phyloP scores from a whole-genome alignment of 257 asterid genomes.

The Mitragyna speciosa region DNA sequence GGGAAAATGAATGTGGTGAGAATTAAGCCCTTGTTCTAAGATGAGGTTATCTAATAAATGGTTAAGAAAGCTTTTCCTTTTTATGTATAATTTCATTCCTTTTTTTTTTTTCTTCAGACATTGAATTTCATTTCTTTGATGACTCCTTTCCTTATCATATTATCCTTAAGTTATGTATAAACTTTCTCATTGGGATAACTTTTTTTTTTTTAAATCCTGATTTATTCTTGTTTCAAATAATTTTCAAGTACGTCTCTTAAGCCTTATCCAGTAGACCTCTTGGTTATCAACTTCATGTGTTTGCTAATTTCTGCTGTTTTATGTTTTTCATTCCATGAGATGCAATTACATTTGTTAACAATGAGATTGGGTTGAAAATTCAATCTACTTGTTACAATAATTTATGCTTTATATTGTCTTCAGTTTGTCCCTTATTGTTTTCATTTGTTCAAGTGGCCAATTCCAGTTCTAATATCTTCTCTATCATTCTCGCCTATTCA shows the following conservation, averaged over 20 bases:
- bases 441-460: not conserved
- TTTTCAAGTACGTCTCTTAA: not conserved
- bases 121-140: not conserved
- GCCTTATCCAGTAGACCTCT: not conserved
- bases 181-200: not conserved
- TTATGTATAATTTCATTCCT: not conserved
- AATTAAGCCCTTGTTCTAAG: not conserved
- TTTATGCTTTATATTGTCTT: constrained; percentile 5
- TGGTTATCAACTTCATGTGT: not conserved
- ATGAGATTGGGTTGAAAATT: not conserved
- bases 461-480: not conserved
- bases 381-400: not conserved
- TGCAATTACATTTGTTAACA: not conserved
- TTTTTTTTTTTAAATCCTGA: not conserved
- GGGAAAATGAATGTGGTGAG: not conserved
- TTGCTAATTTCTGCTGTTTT: not conserved
- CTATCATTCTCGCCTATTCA: not conserved
- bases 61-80: not conserved
- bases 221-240: not conserved
- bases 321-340: not conserved
- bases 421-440: not conserved
- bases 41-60: not conserved
- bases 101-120: not conserved
- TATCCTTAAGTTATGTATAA: not conserved
- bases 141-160: not conserved